Conservation (phyloP, 306 rosid species). For the Ormosia semicastrata region DNA sequence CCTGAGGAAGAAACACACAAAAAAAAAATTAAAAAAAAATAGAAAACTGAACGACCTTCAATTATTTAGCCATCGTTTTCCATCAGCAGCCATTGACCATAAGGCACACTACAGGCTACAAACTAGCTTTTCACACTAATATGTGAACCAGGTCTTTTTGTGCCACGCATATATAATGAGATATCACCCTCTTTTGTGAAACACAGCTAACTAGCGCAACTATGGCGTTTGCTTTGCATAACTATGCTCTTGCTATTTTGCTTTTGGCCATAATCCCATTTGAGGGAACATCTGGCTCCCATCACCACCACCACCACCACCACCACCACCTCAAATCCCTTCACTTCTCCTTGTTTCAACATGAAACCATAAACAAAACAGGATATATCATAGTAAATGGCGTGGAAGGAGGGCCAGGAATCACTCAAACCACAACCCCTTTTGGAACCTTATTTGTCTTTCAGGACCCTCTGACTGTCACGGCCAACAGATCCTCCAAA, state of each 20-base stretch:
- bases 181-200: neutral
- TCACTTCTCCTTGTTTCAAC: conserved; percentile 69
- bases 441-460: conserved; percentile 67
- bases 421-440: conserved; percentile 54
- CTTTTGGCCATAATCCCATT: conserved; percentile 23
- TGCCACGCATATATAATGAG: conserved; percentile 1
- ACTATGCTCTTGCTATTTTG: conserved; percentile 13
- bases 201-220: neutral
- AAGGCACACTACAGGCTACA: neutral
- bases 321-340: conserved; percentile 47
- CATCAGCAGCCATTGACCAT: neutral
- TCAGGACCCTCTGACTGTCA: conserved; percentile 59
- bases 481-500: conserved; percentile 49
- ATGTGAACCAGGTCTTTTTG: neutral
- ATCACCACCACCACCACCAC: conserved; percentile 12
- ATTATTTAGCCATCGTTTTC: conserved; percentile 18
- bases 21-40: neutral
- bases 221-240: conserved; percentile 14
- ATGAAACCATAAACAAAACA: conserved; percentile 72
- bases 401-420: conserved; percentile 34
- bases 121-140: neutral
- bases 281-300: conserved; percentile 18
- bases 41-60: neutral
- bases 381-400: conserved; percentile 65
- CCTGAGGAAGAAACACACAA: neutral